phyloP scores from a whole-genome alignment of 1,139 yeast species.

The Yamadazyma songkhlaensis region DNA sequence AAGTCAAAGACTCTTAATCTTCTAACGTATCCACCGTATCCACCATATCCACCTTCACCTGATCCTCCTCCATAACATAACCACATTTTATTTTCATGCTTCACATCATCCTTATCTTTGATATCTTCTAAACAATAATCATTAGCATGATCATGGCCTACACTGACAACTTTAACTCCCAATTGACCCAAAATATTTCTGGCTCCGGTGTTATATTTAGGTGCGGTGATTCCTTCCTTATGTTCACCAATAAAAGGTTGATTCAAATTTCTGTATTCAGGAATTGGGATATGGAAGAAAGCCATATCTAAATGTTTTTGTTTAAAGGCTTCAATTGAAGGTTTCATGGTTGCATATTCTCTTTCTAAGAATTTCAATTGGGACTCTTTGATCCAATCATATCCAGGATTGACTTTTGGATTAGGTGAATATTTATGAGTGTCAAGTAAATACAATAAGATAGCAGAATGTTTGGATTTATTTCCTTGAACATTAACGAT shows the following conservation, averaged over 20 bases:
- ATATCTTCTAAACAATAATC: slow-evolving; percentile 73
- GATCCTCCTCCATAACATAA: slow-evolving; percentile 90
- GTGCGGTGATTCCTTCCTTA: slow-evolving; percentile 78
- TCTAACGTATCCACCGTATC: slow-evolving; percentile 81
- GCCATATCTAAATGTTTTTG: slow-evolving; percentile 68
- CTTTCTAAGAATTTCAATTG: slow-evolving; percentile 63
- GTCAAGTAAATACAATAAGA: slow-evolving; percentile 74
- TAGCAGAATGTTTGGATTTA: slow-evolving; percentile 40
- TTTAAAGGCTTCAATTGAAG: slow-evolving; percentile 28
- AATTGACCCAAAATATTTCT: slow-evolving; percentile 53
- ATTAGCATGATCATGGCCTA: slow-evolving; percentile 94
- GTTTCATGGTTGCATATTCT: slow-evolving; percentile 31
- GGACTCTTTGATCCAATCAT: slow-evolving; percentile 78
- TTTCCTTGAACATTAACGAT: slow-evolving; percentile 47
- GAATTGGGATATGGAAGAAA: slow-evolving; percentile 89
- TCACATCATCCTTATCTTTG: slow-evolving; percentile 18
- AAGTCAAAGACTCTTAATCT: slow-evolving; percentile 70
- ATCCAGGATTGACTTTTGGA: slow-evolving; percentile 69
- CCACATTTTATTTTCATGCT: slow-evolving; percentile 55
- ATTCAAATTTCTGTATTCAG: slow-evolving; percentile 61
- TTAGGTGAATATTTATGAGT: slow-evolving; percentile 69
- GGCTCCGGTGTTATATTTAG: slow-evolving; percentile 65
- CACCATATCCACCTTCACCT: slow-evolving; percentile 95
- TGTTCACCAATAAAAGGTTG: slow-evolving; percentile 54
- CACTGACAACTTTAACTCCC: slow-evolving; percentile 71